Conservation (phyloP, 345 rosid genomes). For the Raphanus raphanistrum region DNA sequence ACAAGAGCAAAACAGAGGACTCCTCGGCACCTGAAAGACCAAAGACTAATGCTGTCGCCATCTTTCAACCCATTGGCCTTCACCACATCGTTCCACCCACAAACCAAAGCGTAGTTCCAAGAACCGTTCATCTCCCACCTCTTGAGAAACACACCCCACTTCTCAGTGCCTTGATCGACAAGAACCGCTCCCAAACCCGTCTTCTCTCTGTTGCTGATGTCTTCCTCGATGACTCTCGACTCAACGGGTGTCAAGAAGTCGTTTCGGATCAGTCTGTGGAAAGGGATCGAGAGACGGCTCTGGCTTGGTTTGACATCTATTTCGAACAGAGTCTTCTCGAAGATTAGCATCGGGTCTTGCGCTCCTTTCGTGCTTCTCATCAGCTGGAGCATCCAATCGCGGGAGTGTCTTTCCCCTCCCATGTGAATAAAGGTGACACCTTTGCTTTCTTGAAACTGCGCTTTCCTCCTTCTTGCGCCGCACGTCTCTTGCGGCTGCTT, state of each 20-base stretch:
- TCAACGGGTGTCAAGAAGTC: conserved; percentile 19
- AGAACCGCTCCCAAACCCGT: neutral
- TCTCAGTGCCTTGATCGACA: neutral
- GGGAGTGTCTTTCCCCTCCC: neutral
- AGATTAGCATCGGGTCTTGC: neutral
- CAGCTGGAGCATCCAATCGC: neutral
- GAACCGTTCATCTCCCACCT: conserved; percentile 3
- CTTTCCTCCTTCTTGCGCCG: no score
- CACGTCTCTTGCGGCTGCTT: no score
- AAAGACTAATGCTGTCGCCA: neutral
- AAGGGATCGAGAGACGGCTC: conserved; percentile 27
- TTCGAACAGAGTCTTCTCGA: neutral
- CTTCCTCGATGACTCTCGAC: neutral
- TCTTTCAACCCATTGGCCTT: neutral
- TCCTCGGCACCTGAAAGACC: conserved; percentile 15
- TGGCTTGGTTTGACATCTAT: neutral
- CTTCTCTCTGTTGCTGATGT: neutral
- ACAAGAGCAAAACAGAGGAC: conserved; percentile 22
- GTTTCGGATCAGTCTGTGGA: neutral
- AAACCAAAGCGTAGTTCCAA: neutral
- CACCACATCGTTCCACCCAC: neutral
- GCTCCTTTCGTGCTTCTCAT: neutral
- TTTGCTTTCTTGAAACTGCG: no score
- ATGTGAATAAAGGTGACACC: no score
- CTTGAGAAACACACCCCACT: conserved; percentile 1